Percentiles rank a stretch among this genome's conserved stretches.
These are phyloP conservation scores for Pisolithus sp. DNA, from an alignment of 768 basidiomycete genomes.

Conservation along the genomic window DNA sequence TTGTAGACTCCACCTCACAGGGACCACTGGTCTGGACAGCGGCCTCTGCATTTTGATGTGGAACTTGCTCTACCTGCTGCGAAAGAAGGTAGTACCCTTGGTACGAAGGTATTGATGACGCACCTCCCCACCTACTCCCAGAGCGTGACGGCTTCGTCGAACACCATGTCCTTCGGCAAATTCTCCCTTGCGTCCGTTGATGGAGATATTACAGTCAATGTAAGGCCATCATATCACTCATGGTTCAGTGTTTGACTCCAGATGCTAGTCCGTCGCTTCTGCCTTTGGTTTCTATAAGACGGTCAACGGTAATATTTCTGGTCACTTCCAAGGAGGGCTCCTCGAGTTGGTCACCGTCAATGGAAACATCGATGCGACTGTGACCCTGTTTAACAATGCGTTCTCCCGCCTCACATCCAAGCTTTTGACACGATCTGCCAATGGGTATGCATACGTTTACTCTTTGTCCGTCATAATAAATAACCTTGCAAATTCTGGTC, in stretches of 20 bases:
- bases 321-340: slow-evolving; percentile 32
- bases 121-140: slow-evolving; percentile 36
- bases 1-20: slow-evolving; percentile 27
- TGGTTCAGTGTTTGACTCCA: slow-evolving; percentile 1
- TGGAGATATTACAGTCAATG: slow-evolving; percentile 30
- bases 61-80: slow-evolving; percentile 33
- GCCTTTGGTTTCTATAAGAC: slow-evolving; percentile 27
- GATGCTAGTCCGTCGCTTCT: slow-evolving; percentile 28
- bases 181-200: slow-evolving; percentile 33
- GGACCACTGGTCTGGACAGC: background rate
- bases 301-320: slow-evolving; percentile 40
- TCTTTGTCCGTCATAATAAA: background rate
- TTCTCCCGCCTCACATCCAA: slow-evolving; percentile 20
- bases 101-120: slow-evolving; percentile 40
- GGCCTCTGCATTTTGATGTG: slow-evolving; percentile 29
- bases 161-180: slow-evolving; percentile 30
- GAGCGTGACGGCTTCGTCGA: slow-evolving; percentile 27
- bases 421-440: slow-evolving; percentile 32
- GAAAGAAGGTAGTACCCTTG: slow-evolving; percentile 13
- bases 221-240: slow-evolving; percentile 6
- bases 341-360: slow-evolving; percentile 36
- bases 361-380: slow-evolving; percentile 31
- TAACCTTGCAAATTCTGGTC: slow-evolving; percentile 1
- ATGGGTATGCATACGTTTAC: slow-evolving; percentile 31
- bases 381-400: slow-evolving; percentile 29